Base-by-base conservation (phyloP, 2,329 filamentous ascomycete species). In the Graphiopsis chlorocephala region DNA sequence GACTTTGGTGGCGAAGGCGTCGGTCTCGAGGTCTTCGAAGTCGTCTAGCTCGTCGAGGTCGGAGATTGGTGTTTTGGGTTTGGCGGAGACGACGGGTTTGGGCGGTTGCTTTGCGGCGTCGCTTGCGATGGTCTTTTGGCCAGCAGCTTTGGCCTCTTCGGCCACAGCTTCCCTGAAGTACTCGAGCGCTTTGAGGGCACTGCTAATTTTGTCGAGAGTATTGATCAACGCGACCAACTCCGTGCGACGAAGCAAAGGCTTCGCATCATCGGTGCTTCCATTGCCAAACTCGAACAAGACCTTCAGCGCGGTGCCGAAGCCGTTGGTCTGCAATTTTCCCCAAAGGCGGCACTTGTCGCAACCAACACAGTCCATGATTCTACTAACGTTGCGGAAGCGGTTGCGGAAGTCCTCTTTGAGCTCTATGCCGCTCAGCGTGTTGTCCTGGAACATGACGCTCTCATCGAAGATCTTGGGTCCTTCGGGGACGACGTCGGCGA, bases 271-370 rank as follows among this genome's bases (percentile, higher is more conserved):
- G 29, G 81, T 83, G 71, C 87, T 84, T 7, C 81, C 85, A 68
- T 89, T 84, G 69, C 96, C 93, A 68, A 93, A 95, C 77, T 99
- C 95, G 73, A 99, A 99, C 1, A 99, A 84, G 4, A 99, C 90
- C 80, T 99, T 99, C 68, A 99, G 82, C 0, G 95, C 95, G 0
- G 95, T 92, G 58, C 95, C 95, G 75, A 97, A 98, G 2, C 95
- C 95, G 14, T 91, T 91, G 0, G 93, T 96, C 80, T 99, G 95
- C 42, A 99, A 81, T 80, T 99, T 99, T 57, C 95, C 95, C 95
- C 95, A 99, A 2, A 99, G 87, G 10, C 95, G 88, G 79, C 95
- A 99, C 81, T 99, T 99, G 81, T 99, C 95, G 78, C 95, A 99
- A 52, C 95, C 95, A 23, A 98, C 94, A 71, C 95, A 99, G 78